Base-by-base conservation (phyloP, 352 stramenopile species). In the Globisporangium rhizosaccharum region DNA sequence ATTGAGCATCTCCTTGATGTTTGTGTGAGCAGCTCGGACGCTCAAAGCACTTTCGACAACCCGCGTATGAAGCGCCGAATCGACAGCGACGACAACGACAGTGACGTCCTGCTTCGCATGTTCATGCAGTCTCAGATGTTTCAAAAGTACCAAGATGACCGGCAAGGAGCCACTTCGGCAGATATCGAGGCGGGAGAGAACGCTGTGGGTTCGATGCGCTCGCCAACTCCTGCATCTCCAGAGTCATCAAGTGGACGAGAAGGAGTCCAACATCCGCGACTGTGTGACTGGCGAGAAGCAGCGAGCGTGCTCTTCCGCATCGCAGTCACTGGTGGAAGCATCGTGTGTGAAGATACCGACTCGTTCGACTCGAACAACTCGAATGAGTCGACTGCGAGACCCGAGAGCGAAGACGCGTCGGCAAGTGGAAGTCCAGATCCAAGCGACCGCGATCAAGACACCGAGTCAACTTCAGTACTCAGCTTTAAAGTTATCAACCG, bases 41-140 rank as follows among this genome's bases (percentile, higher is more conserved):
- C 23, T 33, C 28, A 6, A 3, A 33, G 28, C 28, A 33, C 3
- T 6, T 6, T 33, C 28, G 50, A 1, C 33, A 12, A 10, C 11
- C 5, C 33, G 33, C 33, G 7, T 10, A 14, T 6, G 10, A 39
- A 9, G 12, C 50, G 23, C 14, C 17, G 20, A 17, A 50, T 28
- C 51, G 48, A 25, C 44, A 25, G 15, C 17, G 37, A 2, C 18
- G 44, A n/a, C 12, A 8, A 12, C 12, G 23, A 51, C 10, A 66
- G 72, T 18, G 39, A 59, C 37, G 52, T 59, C 10, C 74, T 85
- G 4, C 54, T 73, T 10, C 55, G 64, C 10, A 46, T 53, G 3
- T 57, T 85, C 50, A 70, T 69, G 63, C 56, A 73, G 46, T 76
- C 75, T 0, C 73, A 85, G 26, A 82, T 82, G 75, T 80, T 74